Evolutionary conservation across 768 basidiomycete genomes (phyloP).

Genomic region (Auricularia auricula-judae): DNA sequence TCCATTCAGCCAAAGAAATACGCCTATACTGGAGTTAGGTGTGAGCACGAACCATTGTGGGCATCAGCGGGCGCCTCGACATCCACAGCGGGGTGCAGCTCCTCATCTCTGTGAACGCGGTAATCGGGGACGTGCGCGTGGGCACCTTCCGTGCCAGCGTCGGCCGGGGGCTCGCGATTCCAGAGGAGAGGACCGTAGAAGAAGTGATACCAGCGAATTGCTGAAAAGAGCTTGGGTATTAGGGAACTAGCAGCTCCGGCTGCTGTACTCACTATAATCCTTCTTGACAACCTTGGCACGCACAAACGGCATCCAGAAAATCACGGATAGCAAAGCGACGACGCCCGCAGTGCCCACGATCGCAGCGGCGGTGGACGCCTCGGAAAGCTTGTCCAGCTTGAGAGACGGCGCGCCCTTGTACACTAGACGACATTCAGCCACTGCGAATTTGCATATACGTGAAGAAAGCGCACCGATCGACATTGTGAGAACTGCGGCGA

Average conservation of each 20-base stretch:
- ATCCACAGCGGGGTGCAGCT: not conserved
- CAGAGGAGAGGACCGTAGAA: conserved; percentile 29
- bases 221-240: not conserved
- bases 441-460: not conserved
- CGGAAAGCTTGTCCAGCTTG: conserved; percentile 20
- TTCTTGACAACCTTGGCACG: conserved; percentile 26
- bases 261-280: conserved; percentile 21
- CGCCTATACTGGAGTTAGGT: not conserved
- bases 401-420: conserved; percentile 29
- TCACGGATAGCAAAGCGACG: conserved; percentile 18
- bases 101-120: not conserved
- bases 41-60: not conserved
- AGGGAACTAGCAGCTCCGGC: too few relatives aligned
- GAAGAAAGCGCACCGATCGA: conserved; percentile 16
- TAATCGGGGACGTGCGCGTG: conserved; percentile 21
- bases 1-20: not conserved
- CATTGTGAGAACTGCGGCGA: conserved; percentile 26
- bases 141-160: conserved; percentile 13
- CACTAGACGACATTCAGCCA: conserved; percentile 7
- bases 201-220: conserved; percentile 27
- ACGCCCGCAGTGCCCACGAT: conserved; percentile 25
- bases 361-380: conserved; percentile 19
- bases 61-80: not conserved
- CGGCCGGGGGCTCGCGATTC: conserved; percentile 22
- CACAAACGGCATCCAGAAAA: conserved; percentile 32